These are phyloP conservation scores for Bassia scoparia DNA, from an alignment of 148 eudicot species.

Conservation along the genomic window DNA sequence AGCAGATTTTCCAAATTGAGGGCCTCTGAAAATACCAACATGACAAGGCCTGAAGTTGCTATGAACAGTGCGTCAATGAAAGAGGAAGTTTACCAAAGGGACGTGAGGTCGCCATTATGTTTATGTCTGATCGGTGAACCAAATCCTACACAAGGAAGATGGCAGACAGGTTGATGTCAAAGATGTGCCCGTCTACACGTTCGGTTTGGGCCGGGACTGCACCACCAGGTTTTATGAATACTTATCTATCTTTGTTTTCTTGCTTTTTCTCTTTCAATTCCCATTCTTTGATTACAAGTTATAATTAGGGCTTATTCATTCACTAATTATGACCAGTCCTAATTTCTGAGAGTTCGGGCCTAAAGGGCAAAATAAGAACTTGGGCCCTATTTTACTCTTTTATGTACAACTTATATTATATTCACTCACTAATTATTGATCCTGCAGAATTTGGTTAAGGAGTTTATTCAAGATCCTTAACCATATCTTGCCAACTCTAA, in stretches of 20 bases:
- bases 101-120: constrained; percentile 9
- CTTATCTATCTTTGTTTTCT: neutral
- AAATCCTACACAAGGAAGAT: neutral
- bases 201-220: constrained; percentile 15
- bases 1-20: neutral
- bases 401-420: too few species aligned
- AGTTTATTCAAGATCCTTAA: too few species aligned
- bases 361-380: too few species aligned
- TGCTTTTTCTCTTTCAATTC: too few species aligned
- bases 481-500: too few species aligned
- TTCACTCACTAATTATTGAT: too few species aligned
- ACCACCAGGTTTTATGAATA: neutral
- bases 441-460: too few species aligned
- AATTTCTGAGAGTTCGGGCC: too few species aligned
- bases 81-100: neutral
- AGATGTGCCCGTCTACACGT: constrained; percentile 16
- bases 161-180: neutral
- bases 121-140: constrained; percentile 12
- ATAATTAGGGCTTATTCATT: too few species aligned
- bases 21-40: neutral
- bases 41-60: neutral
- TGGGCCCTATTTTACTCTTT: too few species aligned
- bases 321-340: too few species aligned
- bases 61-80: neutral
- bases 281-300: too few species aligned